phyloP scores from a whole-genome alignment of 2,329 filamentous ascomycete species.

The Cercospora sp. region DNA sequence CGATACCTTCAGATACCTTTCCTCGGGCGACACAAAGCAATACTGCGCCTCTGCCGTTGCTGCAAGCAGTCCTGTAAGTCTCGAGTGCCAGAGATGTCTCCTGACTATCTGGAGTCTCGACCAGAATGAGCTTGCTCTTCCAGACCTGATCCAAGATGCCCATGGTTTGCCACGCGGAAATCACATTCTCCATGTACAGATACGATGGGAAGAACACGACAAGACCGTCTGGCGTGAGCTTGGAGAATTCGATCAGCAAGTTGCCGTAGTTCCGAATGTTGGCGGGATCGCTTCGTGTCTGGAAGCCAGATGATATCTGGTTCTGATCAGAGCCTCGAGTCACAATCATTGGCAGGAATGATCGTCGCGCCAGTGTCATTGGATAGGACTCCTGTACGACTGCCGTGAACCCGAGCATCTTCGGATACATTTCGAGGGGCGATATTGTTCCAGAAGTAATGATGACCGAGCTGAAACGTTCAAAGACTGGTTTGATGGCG shows the following conservation, averaged over 20 bases:
- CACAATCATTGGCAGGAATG: constrained; percentile 98
- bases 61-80: constrained; percentile 95
- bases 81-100: constrained; percentile 94
- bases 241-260: constrained; percentile 89
- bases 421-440: constrained; percentile 97
- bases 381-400: constrained; percentile 96
- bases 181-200: constrained; percentile 98
- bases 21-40: constrained; percentile 93
- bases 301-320: constrained; percentile 88
- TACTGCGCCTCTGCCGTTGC: constrained; percentile 91
- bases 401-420: constrained; percentile 91
- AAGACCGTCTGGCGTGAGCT: constrained; percentile 92
- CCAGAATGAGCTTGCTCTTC: constrained; percentile 98
- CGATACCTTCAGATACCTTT: constrained; percentile 96
- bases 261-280: constrained; percentile 98
- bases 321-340: constrained; percentile 93
- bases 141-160: constrained; percentile 95
- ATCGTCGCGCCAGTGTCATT: constrained; percentile 90
- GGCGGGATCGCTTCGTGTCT: constrained; percentile 90
- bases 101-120: constrained; percentile 95
- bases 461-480: constrained; percentile 95
- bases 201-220: constrained; percentile 99
- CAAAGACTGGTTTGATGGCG: constrained; percentile 95
- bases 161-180: constrained; percentile 99
- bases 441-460: constrained; percentile 98